Conservation (phyloP, 495 filamentous ascomycete species). For the Annulohypoxylon maeteangense region DNA sequence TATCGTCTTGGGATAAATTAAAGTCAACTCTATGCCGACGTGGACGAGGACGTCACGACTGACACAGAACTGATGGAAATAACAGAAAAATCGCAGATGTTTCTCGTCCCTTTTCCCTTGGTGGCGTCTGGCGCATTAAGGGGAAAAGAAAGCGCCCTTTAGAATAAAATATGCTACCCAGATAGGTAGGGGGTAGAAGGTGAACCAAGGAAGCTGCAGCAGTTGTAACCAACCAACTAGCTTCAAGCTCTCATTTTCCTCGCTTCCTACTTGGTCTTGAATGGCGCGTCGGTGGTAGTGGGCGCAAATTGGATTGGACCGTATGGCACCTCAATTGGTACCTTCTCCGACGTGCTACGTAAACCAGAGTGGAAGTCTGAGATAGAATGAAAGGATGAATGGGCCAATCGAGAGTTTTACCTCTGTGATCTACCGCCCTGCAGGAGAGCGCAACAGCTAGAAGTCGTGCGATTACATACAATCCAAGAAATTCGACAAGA, state of each 20-base stretch:
- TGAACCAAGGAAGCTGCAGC: constrained; percentile 33
- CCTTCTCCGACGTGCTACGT: constrained; percentile 22
- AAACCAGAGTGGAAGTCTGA: constrained; percentile 6
- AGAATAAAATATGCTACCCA: constrained; percentile 11
- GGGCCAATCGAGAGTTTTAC: constrained; percentile 26
- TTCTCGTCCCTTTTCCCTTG: not conserved
- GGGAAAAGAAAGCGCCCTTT: constrained; percentile 7
- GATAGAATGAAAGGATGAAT: not conserved
- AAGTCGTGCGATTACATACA: constrained; percentile 18
- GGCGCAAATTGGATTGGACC: constrained; percentile 25
- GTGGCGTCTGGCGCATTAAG: constrained; percentile 21
- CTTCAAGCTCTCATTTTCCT: constrained; percentile 33
- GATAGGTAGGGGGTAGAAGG: not conserved
- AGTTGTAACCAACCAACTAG: constrained; percentile 33
- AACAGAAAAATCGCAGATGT: constrained; percentile 7
- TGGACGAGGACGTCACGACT: constrained; percentile 21
- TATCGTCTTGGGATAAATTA: constrained; percentile 16
- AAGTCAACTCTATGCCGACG: constrained; percentile 16
- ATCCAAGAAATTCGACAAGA: not conserved
- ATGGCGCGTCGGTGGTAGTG: constrained; percentile 26
- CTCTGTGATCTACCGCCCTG: constrained; percentile 33
- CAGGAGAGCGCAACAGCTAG: constrained; percentile 30
- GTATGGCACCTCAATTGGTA: constrained; percentile 20
- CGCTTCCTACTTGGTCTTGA: constrained; percentile 20
- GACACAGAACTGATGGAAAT: constrained; percentile 9